Evolutionary conservation across 352 stramenopile species (phyloP).

Genomic region (Phytophthora hibernalis): DNA sequence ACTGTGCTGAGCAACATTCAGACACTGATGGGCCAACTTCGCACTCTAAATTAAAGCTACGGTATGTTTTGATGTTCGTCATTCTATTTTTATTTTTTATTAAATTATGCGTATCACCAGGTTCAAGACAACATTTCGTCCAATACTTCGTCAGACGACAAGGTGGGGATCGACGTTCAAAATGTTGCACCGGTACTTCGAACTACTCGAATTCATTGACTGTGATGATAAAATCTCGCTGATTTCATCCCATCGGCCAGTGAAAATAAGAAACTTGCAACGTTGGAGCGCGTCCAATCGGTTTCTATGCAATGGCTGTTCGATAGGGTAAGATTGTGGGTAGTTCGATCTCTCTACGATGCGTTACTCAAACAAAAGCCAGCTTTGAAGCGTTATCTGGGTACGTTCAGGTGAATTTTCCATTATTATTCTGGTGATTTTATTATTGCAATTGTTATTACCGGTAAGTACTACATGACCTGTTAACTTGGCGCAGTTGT

Average conservation of each 20-base stretch:
- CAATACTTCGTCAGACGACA: neutral
- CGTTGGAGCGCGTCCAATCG: neutral
- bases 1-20: neutral
- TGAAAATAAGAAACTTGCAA: slow-evolving; percentile 8
- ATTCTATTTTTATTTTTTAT: slow-evolving; percentile 2
- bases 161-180: slow-evolving; percentile 19
- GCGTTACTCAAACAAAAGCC: slow-evolving; percentile 10
- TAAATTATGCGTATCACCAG: neutral
- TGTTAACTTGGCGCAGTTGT: too few relatives aligned
- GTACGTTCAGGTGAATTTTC: neutral
- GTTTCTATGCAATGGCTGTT: slow-evolving; percentile 8
- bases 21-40: slow-evolving; percentile 11
- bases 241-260: slow-evolving; percentile 7
- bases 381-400: slow-evolving; percentile 6
- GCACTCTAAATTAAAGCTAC: slow-evolving; percentile 17
- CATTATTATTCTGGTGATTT: neutral
- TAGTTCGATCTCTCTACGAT: slow-evolving; percentile 11
- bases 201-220: slow-evolving; percentile 14
- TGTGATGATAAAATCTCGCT: slow-evolving; percentile 14
- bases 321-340: neutral
- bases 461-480: too few relatives aligned
- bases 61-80: neutral
- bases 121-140: slow-evolving; percentile 7
- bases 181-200: slow-evolving; percentile 11
- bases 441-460: neutral